Evolutionary conservation across 306 rosid species (phyloP), one percentile per base, ranked within the genome.

Genomic region (Castanea crenata): DNA sequence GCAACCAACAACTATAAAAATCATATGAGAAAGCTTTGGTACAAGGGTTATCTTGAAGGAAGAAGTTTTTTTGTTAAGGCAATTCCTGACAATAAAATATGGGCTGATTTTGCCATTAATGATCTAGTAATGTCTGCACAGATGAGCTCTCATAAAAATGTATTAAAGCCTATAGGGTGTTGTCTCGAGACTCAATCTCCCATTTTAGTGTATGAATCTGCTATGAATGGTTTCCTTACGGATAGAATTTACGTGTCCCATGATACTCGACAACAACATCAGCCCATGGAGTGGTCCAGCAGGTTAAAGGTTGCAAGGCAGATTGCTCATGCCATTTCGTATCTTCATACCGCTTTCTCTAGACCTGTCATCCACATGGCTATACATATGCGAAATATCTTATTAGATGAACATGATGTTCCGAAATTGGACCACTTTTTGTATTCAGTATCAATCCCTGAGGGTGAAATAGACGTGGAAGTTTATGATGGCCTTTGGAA

Each of bases 391-490:
- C 20, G 1, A 14, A 32, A 69, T 18, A 32, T 75, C 55, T 75
- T 68, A 63, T 69, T 81, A 38, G 77, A 69, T 31, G 21, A 46
- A 46, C 54, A 74, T 2, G 31, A 27, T 11, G 58, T 14, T 35
- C 58, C 69, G 13, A 74, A 65, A 44, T 55, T 55, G 25, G 6
- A 19, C 1, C 5, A 58, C 1, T 81, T 81, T 81, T 63, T 63
- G 20, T 58, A 2, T 4, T 51, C 80, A 8, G 6, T 81, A 16
- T 69, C 84, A 46, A 75, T 74, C 75, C 79, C 76, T 0, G 69
- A 31, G 19, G 73, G 55, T 11, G 20, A 75, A 81, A 69, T 49
- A 6, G 29, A 74, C 32, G 75, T 80, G 7, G 15, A 27, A 3
- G 59, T 20, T 13, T 38, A 38, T 38, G 44, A 38, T 38, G 44